Base-by-base conservation (phyloP, 2,329 filamentous ascomycete species). In the Apiospora pterosperma region DNA sequence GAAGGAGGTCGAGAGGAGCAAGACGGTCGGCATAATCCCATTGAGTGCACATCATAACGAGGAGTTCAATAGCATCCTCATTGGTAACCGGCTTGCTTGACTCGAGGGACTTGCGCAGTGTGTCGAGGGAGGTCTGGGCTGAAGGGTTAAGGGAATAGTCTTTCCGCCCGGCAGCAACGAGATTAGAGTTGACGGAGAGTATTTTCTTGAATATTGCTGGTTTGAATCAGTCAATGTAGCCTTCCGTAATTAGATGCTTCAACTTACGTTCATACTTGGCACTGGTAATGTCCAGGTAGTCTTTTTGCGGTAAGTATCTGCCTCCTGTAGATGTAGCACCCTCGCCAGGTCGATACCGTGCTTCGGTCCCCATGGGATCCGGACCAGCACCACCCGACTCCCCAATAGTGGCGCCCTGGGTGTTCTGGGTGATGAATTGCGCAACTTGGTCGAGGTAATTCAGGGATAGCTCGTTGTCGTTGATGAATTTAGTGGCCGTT, bases 361-460 rank as follows among this genome's bases (percentile, higher is more conserved):
- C 86, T 69, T 95, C 92, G 21, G 88, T 89, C 7, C 92, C 93
- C 81, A 89, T 93, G 0, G 92, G 90, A 77, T 97, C 92, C 38
- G 87, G 81, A 1, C 84, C 85, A 2, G 82, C 75, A 55, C 80
- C 81, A 59, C 84, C 80, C 19, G 82, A 75, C 69, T 89, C 85
- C 1, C 93, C 93, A n/a, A 97, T 80, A 0, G 90, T 92, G 8
- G 93, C 91, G 4, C 93, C 94, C 78, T 95, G 88, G 0, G 94
- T 97, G 73, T 98, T 98, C 64, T 91, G 85, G 11, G 91, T 87
- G 70, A 99, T 97, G 77, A 97, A 98, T 69, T 96, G 92, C 7
- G 94, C 92, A 19, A 97, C 93, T 74, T 93, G 92, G 70, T 98
- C 95, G 16, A 97, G 84, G 74, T 97, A 98, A 4, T 86, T 88